Evolutionary conservation across 352 stramenopile genomes (phyloP), one percentile per base, ranked within the genome.

Genomic region (Phytophthora fragariae): DNA sequence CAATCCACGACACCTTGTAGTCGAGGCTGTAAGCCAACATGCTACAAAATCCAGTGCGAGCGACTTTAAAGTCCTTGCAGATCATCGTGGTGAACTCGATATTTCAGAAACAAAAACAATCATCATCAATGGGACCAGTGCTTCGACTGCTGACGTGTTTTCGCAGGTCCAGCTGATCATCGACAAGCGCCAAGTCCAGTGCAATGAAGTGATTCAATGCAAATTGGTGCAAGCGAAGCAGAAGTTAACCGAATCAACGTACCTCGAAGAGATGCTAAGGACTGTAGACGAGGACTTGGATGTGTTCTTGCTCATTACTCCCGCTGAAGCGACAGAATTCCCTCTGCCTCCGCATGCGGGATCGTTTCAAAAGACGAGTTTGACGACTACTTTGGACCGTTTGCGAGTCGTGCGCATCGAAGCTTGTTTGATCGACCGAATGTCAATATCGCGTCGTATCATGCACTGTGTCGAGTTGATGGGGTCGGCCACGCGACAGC

Each of bases 171-270:
- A 53, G 11, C 29, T 63, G 33, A 47, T 31, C 12, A 19, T 10
- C 37, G 12, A 10, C 8, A 24, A 39, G 4, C 7, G 39, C 10
- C 9, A 41, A 54, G 14, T 39, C 14, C 21, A 39, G 3, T 54
- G 57, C 39, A 63, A 63, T 8, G 57, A 63, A 63, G 57, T 63
- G 24, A 39, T 52, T 52, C 56, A 52, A 10, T 62, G 56, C 19
- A 62, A 52, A 21, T 33, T 35, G 10, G 68, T 14, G 72, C 46
- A 27, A n/a, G 5, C n/a, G 8, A 53, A 53, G n/a, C 46, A 37
- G 56, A 62, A 50, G 35, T 52, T 62, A 35, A 35, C 15, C 19
- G 17, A 33, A 31, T 4, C n/a, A 19, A 15, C 3, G 31, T 61
- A 49, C 55, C 2, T 50, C 9, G 8, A 61, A 19, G 55, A 61